A percentile compares a stretch with the other conserved stretches of the same genome.
phyloP scores from a whole-genome alignment of 768 basidiomycete species.

The Lanmaoa rubissima region DNA sequence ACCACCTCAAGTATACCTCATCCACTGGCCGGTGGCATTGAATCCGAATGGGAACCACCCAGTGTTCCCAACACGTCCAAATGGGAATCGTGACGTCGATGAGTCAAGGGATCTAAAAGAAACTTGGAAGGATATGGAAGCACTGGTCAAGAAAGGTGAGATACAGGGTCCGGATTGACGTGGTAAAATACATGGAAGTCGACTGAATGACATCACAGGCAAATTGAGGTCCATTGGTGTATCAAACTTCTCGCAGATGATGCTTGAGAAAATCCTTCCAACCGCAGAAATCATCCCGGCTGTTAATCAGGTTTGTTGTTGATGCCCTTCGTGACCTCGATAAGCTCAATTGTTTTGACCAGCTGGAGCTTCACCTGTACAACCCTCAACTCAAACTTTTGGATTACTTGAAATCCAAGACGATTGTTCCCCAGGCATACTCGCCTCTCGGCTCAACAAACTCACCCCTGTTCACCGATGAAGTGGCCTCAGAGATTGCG shows the following conservation, averaged over 20 bases:
- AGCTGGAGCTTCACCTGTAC: conserved; percentile 75
- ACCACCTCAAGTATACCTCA: conserved; percentile 47
- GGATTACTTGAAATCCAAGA: conserved; percentile 59
- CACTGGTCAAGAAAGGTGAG: conserved; percentile 58
- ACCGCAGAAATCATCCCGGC: conserved; percentile 66
- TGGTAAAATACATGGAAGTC: conserved; percentile 3
- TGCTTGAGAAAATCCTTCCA: conserved; percentile 68
- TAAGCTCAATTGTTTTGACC: background rate
- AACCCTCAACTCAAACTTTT: conserved; percentile 72
- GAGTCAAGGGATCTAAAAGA: conserved; percentile 63
- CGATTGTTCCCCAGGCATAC: conserved; percentile 74
- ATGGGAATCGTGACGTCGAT: conserved; percentile 67
- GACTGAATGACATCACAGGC: conserved; percentile 37
- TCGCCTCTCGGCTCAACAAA: conserved; percentile 74
- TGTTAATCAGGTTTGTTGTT: conserved; percentile 60
- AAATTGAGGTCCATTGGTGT: conserved; percentile 68
- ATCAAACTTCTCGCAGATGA: conserved; percentile 70
- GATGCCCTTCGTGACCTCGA: background rate
- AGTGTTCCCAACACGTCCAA: conserved; percentile 53
- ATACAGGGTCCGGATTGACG: background rate
- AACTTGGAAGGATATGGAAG: conserved; percentile 88
- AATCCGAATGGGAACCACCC: conserved; percentile 68
- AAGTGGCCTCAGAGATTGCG: conserved; percentile 58
- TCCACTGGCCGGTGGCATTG: conserved; percentile 82
- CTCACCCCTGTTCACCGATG: conserved; percentile 65